These are phyloP conservation scores for Chrysopogon serrulatus DNA, from an alignment of 176 grass and related monocot species.

Conservation along the genomic window DNA sequence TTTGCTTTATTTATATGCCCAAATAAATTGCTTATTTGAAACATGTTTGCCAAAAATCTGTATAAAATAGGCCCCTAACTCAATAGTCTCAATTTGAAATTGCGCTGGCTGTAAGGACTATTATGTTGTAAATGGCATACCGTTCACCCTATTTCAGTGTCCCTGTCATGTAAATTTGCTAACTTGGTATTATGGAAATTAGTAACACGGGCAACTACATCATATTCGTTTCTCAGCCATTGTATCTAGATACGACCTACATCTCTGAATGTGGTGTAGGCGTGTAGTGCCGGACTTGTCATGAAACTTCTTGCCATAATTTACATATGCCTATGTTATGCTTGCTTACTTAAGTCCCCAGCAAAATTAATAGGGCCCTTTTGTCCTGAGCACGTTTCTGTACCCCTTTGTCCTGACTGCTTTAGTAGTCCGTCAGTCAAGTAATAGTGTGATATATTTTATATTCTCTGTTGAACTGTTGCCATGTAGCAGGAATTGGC, in stretches of 20 bases:
- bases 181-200: background rate
- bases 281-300: background rate
- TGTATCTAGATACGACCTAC: background rate
- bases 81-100: background rate
- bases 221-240: background rate
- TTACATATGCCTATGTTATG: background rate
- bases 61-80: background rate
- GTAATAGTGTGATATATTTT: background rate
- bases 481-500: background rate
- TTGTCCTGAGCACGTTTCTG: background rate
- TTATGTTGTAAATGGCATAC: background rate
- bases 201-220: background rate
- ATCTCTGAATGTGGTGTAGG: conserved; percentile 1
- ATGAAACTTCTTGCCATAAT: background rate
- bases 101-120: background rate
- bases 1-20: background rate
- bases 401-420: background rate
- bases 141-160: background rate
- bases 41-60: background rate
- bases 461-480: background rate
- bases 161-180: background rate
- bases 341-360: background rate
- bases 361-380: background rate
- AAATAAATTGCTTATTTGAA: background rate
- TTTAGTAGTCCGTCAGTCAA: background rate